Conservation (phyloP, 202 grass and related monocot species). For the Miscanthus sacchariflorus region DNA sequence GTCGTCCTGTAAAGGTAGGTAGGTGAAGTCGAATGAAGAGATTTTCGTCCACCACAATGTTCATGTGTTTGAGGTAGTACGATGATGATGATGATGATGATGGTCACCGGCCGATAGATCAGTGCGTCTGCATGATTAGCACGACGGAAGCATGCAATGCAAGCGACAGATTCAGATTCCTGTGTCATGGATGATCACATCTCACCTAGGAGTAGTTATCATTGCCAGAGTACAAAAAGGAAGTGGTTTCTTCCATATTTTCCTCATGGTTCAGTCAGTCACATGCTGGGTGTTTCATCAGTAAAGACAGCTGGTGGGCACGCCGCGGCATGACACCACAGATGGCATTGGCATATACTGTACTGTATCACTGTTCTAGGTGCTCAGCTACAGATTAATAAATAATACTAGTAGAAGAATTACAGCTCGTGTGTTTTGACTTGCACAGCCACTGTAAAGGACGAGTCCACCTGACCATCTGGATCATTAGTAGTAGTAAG, state of each 20-base stretch:
- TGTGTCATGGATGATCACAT: background rate
- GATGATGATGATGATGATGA: background rate
- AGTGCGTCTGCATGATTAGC: constrained; percentile 10
- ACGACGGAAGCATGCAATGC: background rate
- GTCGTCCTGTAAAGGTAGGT: constrained; percentile 4
- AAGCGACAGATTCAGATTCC: background rate
- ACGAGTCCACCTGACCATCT: background rate
- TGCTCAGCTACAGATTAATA: background rate
- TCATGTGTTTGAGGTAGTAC: constrained; percentile 25
- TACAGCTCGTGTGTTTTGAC: constrained; percentile 8
- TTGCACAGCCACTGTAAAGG: background rate
- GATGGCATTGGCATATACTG: background rate
- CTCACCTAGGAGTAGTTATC: background rate
- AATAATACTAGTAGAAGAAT: background rate
- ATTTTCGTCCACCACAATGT: constrained; percentile 6
- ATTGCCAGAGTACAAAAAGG: background rate
- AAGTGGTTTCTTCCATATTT: background rate
- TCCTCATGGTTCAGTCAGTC: background rate
- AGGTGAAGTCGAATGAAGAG: background rate
- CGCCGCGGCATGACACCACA: background rate
- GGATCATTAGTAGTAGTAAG: background rate
- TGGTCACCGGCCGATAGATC: background rate
- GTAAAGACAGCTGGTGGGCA: background rate
- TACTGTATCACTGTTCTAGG: too few species aligned
- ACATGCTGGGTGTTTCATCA: constrained; percentile 27